Evolutionary conservation across 257 asterid species (phyloP).

Genomic region (Scutellaria galericulata): DNA sequence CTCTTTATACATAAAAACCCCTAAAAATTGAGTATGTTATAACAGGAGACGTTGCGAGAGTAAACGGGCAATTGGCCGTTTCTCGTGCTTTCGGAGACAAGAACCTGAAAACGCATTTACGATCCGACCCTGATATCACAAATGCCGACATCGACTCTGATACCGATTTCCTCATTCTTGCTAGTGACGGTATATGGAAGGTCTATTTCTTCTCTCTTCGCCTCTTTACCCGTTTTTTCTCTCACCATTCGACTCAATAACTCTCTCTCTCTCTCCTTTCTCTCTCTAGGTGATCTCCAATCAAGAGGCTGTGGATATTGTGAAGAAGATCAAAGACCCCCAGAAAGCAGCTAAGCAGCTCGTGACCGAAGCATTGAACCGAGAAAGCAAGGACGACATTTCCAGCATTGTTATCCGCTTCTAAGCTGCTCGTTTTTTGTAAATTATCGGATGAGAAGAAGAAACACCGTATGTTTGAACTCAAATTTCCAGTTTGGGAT

Average conservation of each 20-base stretch:
- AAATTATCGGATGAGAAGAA: conserved; percentile 32
- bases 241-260: neutral
- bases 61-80: conserved; percentile 91
- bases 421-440: conserved; percentile 43
- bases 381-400: conserved; percentile 92
- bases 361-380: conserved; percentile 67
- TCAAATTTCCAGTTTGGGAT: conserved; percentile 12
- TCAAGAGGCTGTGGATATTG: conserved; percentile 91
- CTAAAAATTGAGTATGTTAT: conserved; percentile 8
- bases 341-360: conserved; percentile 88
- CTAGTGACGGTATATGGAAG: conserved; percentile 99
- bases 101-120: conserved; percentile 78
- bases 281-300: conserved; percentile 76
- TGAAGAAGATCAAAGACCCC: conserved; percentile 72
- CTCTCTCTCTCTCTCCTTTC: neutral
- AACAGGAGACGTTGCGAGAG: conserved; percentile 95
- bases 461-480: conserved; percentile 29
- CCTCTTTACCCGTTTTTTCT: neutral
- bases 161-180: conserved; percentile 80
- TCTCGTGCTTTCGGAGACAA: conserved; percentile 99
- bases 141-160: conserved; percentile 60
- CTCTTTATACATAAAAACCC: neutral
- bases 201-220: conserved; percentile 39
- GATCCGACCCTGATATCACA: conserved; percentile 83
- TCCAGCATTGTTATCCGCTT: conserved; percentile 88